Conservation (phyloP, 148 eudicot genomes). For the Chenopodium album region DNA sequence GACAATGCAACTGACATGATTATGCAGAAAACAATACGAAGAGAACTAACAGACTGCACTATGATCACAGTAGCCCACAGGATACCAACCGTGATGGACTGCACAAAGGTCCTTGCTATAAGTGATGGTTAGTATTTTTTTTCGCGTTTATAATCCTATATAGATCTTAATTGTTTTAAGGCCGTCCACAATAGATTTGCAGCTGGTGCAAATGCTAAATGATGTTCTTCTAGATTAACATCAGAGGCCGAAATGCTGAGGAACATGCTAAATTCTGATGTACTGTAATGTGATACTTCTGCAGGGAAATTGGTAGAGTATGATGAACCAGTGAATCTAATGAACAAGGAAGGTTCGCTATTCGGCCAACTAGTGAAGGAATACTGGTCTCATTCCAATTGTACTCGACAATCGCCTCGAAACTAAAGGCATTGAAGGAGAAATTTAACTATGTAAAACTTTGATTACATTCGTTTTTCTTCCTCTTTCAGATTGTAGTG, state of each 20-base stretch:
- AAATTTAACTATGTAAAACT: too few species aligned
- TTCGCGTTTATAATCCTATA: background rate
- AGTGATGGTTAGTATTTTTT: slow-evolving; percentile 57
- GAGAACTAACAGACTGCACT: slow-evolving; percentile 72
- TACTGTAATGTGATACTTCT: background rate
- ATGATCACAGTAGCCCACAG: slow-evolving; percentile 85
- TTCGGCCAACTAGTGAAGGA: slow-evolving; percentile 83
- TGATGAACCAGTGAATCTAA: slow-evolving; percentile 72
- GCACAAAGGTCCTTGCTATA: slow-evolving; percentile 83
- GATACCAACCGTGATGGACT: slow-evolving; percentile 89
- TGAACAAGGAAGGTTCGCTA: slow-evolving; percentile 68
- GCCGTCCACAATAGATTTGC: too few species aligned
- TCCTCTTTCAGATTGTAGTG: too few species aligned
- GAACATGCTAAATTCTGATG: background rate
- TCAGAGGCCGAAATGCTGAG: background rate
- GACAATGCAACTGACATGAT: slow-evolving; percentile 19
- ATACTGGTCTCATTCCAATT: slow-evolving; percentile 80
- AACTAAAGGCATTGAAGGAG: too few species aligned
- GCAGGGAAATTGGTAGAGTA: slow-evolving; percentile 70
- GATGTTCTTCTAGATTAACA: background rate
- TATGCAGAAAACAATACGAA: slow-evolving; percentile 68
- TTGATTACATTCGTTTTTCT: too few species aligned
- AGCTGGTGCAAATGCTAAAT: too few species aligned
- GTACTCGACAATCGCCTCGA: slow-evolving; percentile 35
- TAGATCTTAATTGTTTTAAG: too few species aligned